Base-by-base conservation (phyloP, 352 stramenopile species). In the Phytophthora cactorum region DNA sequence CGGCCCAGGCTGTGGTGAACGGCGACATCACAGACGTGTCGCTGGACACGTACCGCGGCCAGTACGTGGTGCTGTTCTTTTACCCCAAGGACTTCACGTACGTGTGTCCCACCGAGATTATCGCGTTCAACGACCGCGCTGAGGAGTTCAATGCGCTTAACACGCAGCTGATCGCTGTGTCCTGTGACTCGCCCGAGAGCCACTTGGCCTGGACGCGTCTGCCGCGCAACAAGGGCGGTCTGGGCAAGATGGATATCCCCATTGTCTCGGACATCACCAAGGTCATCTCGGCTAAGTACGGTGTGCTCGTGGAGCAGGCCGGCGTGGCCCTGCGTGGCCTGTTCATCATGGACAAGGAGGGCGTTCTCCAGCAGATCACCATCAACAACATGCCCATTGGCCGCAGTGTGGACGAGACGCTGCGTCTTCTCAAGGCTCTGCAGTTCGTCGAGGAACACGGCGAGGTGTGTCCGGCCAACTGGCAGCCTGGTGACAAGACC, bases 201-300 rank as follows among this genome's bases (percentile, higher is more conserved):
- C 92, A 98, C 74, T 75, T 97, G 66, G 91, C 91, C 12, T 98
- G 92, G 92, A 96, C 84, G 65, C 81, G 88, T 38, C 74, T 89
- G 59, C 85, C 90, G 32, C 89, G 95, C 44, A 96, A 93, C 78
- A 92, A 97, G 66, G 95, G 95, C 54, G 95, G 95, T 0, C 75
- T 98, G 39, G 95, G 95, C 54, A 82, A 93, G 66, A 98, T 98
- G 91, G 75, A 92, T 66, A 98, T 98, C 68, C 93, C 95, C 11
- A 89, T 98, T 11, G 79, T 98, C n/a, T 82, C 91, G 9, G 95
- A 98, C 71, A 88, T 97, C 31, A 98, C 90, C 53, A 98, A 98
- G 81, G 61, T 90, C 59, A 97, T 98, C 72, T 82, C 89, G 47
- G 79, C 81, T 52, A 92, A 97, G 74, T 98, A 98, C 66, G 93